Base-by-base conservation (phyloP, 2,329 filamentous ascomycete species). In the Malbranchea cinnamomea region DNA sequence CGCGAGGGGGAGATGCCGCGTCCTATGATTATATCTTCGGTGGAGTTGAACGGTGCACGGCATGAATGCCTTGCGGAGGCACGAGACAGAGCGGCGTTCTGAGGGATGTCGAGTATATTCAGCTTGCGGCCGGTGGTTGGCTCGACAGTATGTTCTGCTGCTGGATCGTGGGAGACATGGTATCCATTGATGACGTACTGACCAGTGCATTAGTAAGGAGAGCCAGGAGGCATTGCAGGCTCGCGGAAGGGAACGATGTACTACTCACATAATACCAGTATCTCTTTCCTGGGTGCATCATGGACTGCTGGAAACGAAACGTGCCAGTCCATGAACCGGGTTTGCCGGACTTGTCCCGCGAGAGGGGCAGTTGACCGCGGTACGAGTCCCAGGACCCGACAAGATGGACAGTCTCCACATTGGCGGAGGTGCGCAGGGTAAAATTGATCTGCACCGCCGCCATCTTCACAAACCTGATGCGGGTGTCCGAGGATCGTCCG, bases 341-440 rank as follows among this genome's bases (percentile, higher is more conserved):
- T 68, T 93, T 93, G 61, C 77, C 76, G 28, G 78, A 71, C 51
- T 67, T 62, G 59, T 93, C 83, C 66, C 84, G 85, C 62, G 84
- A 83, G 47, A 95, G 79, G 33, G 87, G 87, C 48, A 94, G 81
- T 62, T 94, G 87, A 44, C 83, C 82, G 46, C 72, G 68, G 71
- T 98, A 98, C 68, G 81, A 81, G 68, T 98, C 89, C 87, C 87
- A 98, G 45, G 87, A 95, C 51, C 87, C 87, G 62, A 95, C 78
- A 45, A 98, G 71, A 57, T 95, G 87, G 54, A 93, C 87, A 52
- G 85, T 87, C 74, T 94, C 93, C 71, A 91, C 83, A 63, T 84
- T 83, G 54, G 82, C 75, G 53, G 85, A 93, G 57, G 91, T 91
- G 66, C 85, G 83, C 59, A 95, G 81, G 59, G 79, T 78, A 66